A percentile compares a stretch with the other conserved stretches of the same genome.
phyloP scores from a whole-genome alignment of 2,329 filamentous ascomycete species.

The Geoglossum cookeanum region DNA sequence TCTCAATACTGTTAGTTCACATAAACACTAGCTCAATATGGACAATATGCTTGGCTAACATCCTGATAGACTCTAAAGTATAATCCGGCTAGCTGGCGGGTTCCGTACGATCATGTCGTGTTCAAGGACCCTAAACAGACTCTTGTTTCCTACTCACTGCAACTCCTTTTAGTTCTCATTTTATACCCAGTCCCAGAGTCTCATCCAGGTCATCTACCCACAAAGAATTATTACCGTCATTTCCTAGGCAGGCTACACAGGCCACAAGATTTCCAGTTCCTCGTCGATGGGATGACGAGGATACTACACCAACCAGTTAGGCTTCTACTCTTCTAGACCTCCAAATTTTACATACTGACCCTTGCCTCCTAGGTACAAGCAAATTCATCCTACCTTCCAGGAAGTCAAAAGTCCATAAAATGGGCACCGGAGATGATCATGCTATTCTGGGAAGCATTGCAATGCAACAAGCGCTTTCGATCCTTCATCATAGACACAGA shows the following conservation, averaged over 20 bases:
- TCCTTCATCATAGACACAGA: slow-evolving; percentile 95
- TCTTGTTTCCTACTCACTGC: slow-evolving; percentile 77
- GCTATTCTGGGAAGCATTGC: slow-evolving; percentile 90
- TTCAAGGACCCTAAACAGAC: slow-evolving; percentile 83
- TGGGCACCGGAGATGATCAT: slow-evolving; percentile 93
- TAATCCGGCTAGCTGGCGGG: slow-evolving; percentile 81
- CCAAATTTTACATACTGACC: slow-evolving; percentile 12
- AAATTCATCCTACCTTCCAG: slow-evolving; percentile 72
- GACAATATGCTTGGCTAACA: slow-evolving; percentile 1
- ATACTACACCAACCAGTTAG: slow-evolving; percentile 68
- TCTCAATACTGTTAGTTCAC: slow-evolving; percentile 63
- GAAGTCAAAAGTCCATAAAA: slow-evolving; percentile 58
- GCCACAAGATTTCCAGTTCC: slow-evolving; percentile 92
- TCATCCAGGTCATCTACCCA: slow-evolving; percentile 34
- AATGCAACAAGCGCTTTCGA: slow-evolving; percentile 94
- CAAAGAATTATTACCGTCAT: slow-evolving; percentile 87
- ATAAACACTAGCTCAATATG: background rate
- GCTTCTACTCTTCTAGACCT: background rate
- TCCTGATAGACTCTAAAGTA: slow-evolving; percentile 63
- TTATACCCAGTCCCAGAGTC: slow-evolving; percentile 77
- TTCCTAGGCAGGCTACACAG: slow-evolving; percentile 80
- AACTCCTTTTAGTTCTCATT: slow-evolving; percentile 69
- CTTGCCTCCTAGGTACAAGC: slow-evolving; percentile 43
- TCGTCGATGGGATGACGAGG: slow-evolving; percentile 83
- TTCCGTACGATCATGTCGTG: slow-evolving; percentile 83